These are phyloP conservation scores for Paraphoma sp. DNA, from an alignment of 2,329 filamentous ascomycete species.

Conservation along the genomic window DNA sequence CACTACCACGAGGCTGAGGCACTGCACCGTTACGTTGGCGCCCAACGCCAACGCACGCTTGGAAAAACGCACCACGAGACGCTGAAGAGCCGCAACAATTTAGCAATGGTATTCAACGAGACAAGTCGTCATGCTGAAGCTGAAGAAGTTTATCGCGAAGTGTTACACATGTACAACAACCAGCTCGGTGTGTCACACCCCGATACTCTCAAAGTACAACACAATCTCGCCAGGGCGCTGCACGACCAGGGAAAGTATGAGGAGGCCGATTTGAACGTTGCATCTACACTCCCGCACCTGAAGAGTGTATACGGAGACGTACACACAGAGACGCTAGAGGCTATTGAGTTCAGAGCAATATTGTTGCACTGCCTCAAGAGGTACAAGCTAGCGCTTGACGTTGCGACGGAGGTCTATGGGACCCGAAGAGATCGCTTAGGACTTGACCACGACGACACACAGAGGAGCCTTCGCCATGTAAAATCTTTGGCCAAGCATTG, in stretches of 20 bases:
- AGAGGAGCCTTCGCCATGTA: not conserved
- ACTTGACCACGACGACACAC: not conserved
- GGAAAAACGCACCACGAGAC: conserved; percentile 8
- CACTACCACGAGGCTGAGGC: conserved; percentile 5
- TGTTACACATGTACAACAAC: not conserved
- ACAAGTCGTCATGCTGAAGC: not conserved
- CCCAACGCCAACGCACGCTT: not conserved
- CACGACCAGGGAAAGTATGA: conserved; percentile 1
- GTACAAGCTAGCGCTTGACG: not conserved
- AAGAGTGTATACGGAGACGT: not conserved
- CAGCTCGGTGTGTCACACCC: not conserved
- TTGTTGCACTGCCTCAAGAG: not conserved
- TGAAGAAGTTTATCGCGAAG: not conserved
- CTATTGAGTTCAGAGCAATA: not conserved
- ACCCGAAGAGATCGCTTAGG: not conserved
- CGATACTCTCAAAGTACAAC: not conserved
- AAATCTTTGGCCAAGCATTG: not conserved
- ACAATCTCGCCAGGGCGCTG: not conserved
- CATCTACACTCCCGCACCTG: not conserved
- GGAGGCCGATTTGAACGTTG: not conserved
- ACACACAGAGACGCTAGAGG: not conserved
- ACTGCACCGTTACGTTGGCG: not conserved
- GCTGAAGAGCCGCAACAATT: conserved; percentile 2
- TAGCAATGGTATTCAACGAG: conserved; percentile 1
- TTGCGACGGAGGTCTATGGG: not conserved